A percentile compares a stretch with the other conserved stretches of the same genome.
phyloP scores from a whole-genome alignment of 2,329 filamentous ascomycete genomes.

The Neofusicoccum ribis region DNA sequence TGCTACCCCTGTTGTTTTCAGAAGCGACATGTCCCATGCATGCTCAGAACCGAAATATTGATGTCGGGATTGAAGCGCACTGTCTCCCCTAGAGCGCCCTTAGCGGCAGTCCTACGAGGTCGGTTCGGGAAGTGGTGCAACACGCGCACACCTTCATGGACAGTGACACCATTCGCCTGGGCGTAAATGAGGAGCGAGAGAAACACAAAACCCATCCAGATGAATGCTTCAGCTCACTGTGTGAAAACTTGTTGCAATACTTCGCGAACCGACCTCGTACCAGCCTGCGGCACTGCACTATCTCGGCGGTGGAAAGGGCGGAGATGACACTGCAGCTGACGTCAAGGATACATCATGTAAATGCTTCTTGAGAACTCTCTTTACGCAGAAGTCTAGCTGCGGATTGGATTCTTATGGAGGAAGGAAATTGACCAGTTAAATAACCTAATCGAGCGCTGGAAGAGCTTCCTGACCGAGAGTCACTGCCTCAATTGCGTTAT shows the following conservation, averaged over 20 bases:
- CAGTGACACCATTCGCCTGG: too few relatives aligned
- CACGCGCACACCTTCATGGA: too few relatives aligned
- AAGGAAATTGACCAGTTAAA: slow-evolving; percentile 16
- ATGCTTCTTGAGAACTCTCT: not conserved
- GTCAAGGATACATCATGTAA: not conserved
- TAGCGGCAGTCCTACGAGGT: not conserved
- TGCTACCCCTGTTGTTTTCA: slow-evolving; percentile 1
- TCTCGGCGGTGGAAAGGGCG: not conserved
- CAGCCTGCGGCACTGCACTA: not conserved
- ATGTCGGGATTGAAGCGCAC: not conserved
- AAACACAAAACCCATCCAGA: too few relatives aligned
- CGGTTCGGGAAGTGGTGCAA: too few relatives aligned
- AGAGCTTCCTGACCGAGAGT: slow-evolving; percentile 1
- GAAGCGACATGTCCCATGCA: slow-evolving; percentile 11
- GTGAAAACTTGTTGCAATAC: too few relatives aligned
- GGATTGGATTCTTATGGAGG: not conserved
- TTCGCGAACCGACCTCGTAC: too few relatives aligned
- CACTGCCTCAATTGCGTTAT: slow-evolving; percentile 15
- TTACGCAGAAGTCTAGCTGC: not conserved
- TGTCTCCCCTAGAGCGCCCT: not conserved
- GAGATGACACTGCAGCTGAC: not conserved
- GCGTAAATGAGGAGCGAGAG: too few relatives aligned
- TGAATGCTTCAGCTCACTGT: too few relatives aligned
- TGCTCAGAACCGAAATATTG: not conserved
- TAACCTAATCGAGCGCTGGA: slow-evolving; percentile 12